Conservation (phyloP, 148 eudicot genomes). For the Agrostemma githago region DNA sequence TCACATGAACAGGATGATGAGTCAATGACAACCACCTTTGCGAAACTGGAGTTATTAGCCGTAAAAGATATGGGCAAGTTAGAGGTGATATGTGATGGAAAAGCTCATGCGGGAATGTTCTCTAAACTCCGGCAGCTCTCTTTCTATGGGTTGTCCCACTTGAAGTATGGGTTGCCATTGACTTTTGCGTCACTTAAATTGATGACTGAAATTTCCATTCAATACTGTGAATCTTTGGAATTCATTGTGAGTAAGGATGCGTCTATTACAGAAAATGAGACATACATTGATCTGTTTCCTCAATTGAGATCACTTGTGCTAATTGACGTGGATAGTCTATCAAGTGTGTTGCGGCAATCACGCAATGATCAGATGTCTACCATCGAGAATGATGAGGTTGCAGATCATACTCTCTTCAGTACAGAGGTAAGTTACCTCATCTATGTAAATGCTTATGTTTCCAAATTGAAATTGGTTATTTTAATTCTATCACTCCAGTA, state of each 20-base stretch:
- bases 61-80: background rate
- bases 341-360: no score
- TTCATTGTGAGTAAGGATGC: background rate
- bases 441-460: no score
- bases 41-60: background rate
- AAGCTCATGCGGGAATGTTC: background rate
- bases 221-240: background rate
- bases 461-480: no score
- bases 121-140: background rate
- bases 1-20: background rate
- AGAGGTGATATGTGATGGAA: background rate
- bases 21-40: background rate
- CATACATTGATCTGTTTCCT: no score
- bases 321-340: no score
- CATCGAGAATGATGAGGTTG: no score
- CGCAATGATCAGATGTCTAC: no score
- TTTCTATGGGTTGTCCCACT: background rate
- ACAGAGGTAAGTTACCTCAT: no score
- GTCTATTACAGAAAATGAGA: no score
- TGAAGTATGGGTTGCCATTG: background rate
- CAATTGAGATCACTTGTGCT: no score
- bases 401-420: no score
- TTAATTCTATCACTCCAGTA: no score
- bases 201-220: background rate
- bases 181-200: background rate